Base-by-base conservation (phyloP, 805 yeast genomes). In the Candida silvatica region DNA sequence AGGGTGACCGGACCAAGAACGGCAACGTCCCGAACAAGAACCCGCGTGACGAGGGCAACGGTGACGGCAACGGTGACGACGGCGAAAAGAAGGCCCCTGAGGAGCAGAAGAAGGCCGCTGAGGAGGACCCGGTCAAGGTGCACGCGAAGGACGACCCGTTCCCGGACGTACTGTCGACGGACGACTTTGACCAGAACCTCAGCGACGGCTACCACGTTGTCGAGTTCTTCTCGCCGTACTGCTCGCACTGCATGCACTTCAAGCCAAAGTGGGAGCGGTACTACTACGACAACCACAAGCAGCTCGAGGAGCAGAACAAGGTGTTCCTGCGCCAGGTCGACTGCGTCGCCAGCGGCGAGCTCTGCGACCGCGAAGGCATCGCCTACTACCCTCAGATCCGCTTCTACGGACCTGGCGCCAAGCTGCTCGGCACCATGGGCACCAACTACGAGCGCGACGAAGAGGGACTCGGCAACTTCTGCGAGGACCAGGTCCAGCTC, bases 141-240 rank as follows among this genome's bases (percentile, higher is more conserved):
- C n/a, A n/a, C n/a, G n/a, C n/a, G n/a, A n/a, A n/a, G n/a, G 35
- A 36, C 4, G 36, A 35, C 19, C 22, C 35, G 4, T 34, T 71
- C 12, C 92, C 92, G 0, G 66, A 58, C 3, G 64, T 67, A 2
- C 54, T 85, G 31, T 73, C 67, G 0, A 44, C 52, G 3, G 66
- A 58, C 1, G 66, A 61, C 16, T 85, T 82, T 49, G 76, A 73
- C 35, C 40, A 54, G 9, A 59, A 61, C 25, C 50, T 74, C n/a
- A 51, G 62, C 15, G 58, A 65, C 7, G 80, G 80, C 3, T 59
- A 77, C 16, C 80, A 87, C 48, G 67, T 90, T 49, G 78, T 90
- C 23, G 96, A 90, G 59, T 88, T 86, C 58, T 92, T 60, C 53
- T 85, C 95, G 22, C 98, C 98, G 0, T 79, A 79, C 49, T 92